Base-by-base conservation (phyloP, 2,329 filamentous ascomycete species). In the Aspergillus neotritici region DNA sequence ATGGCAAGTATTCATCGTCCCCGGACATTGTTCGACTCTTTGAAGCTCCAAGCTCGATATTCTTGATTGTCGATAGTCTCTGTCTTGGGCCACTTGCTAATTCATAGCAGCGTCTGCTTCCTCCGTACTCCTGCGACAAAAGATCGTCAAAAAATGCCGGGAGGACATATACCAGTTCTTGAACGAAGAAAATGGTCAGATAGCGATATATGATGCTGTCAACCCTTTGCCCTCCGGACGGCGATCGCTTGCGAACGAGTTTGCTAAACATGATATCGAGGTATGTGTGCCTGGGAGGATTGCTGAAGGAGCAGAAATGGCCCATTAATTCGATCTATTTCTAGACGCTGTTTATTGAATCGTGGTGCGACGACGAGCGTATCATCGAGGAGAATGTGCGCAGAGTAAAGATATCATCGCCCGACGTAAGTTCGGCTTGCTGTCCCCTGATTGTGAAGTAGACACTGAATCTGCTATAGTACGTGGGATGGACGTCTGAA, bases 121-220 rank as follows among this genome's bases (percentile, higher is more conserved):
- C 10, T 94, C 93, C 1, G 86, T 97, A n/a, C 81, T 97, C 53
- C 73, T 98, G 38, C 83, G 93, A 29, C 93, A 97, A 66, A 96
- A 96, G 73, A 98, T 98, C 41, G 75, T 98, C 14, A 95, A 96
- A 70, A 94, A 94, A 64, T 98, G 93, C 56, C 83, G 93, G 46
- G 90, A 97, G 63, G 93, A 98, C 60, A 96, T 98, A 44, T 95
- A 96, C 61, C 84, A 86, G 43, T 98, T 95, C 75, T 73, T 98
- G 34, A 94, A 97, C 59, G 86, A 96, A 55, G 93, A 97, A 61
- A 97, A 97, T 57, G 93, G 93, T 10, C 93, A 98, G 63, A 91
- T 98, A 43, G 93, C 93, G 43, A 97, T 98, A 47, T 98, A 97
- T 64, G 93, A 98, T 67, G 93, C 94, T 21, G 94, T 98, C 13